Evolutionary conservation across 371 early-diverging fungal genomes (phyloP), one percentile per base, ranked within the genome.

Genomic region (Basidiobolus meristosporus): DNA sequence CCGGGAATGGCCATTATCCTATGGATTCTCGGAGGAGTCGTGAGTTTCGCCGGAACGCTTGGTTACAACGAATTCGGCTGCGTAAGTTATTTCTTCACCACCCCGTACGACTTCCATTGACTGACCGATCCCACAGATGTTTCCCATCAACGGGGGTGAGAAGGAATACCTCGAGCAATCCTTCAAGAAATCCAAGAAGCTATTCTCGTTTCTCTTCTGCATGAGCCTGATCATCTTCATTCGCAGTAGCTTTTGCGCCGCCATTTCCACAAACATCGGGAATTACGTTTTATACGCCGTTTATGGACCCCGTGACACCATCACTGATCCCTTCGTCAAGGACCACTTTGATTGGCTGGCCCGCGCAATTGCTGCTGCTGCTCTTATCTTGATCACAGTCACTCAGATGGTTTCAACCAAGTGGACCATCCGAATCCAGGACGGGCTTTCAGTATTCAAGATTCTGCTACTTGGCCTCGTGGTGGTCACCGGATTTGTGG

Each of bases 1-100:
- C 18, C 36, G 3, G 36, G 36, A 19, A 36, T 36, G 36, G 36
- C 36, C 36, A 36, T 36, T 16, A 7, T 36, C 18, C 16, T 36
- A 21, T 36, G 36, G 36, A 21, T 21, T 16, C 16, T 36, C 10
- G 36, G 36, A 11, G 36, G 36, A 10, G 21, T 36, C 3, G 19
- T 36, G 3, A 36, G 19, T 16, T 36, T 19, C 19, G 16, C 21
- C 36, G 36, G 36, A 19, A 21, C 36, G 19, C 11, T 36, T 3
- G 16, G 19, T 19, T 36, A 36, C 19, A 36, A 19, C 36, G 36
- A 36, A 36, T 21, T 36, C 17, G 36, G 36, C 18, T 26, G 26
- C 9, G 26, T 26, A 26, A 26, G 26, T 26, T 3, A 26, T 26
- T 9, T 5, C 26, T 26, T 26, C 26, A 26, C 5, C 26, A 26